Evolutionary conservation across 2,329 filamentous ascomycete species (phyloP).

Genomic region (Monosporascus cannonballus): DNA sequence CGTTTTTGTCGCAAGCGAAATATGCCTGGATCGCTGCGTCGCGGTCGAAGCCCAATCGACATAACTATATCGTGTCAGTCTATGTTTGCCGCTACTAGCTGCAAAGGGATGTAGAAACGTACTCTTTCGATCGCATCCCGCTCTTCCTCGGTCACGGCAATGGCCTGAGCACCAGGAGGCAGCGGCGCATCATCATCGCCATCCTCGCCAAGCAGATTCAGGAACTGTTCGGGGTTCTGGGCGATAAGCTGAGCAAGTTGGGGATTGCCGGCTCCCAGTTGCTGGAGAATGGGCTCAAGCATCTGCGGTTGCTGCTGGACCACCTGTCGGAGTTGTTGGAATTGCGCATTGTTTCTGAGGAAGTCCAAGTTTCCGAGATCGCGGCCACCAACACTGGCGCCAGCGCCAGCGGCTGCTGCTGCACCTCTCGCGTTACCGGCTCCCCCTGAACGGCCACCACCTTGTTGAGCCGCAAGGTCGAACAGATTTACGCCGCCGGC

Average conservation of each 20-base stretch:
- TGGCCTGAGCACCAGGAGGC: conserved; percentile 82
- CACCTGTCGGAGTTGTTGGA: conserved; percentile 94
- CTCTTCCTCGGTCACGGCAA: conserved; percentile 92
- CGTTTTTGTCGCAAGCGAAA: conserved; percentile 99
- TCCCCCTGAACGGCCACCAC: conserved; percentile 36
- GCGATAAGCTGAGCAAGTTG: conserved; percentile 89
- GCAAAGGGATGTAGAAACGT: conserved; percentile 30
- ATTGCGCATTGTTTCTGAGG: conserved; percentile 89
- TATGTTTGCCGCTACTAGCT: conserved; percentile 1
- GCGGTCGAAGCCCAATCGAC: conserved; percentile 85
- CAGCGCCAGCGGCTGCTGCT: conserved; percentile 36
- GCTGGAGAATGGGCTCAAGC: conserved; percentile 96
- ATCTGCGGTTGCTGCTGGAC: conserved; percentile 97
- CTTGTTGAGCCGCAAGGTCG: conserved; percentile 80
- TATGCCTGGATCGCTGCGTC: conserved; percentile 96
- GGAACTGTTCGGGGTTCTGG: conserved; percentile 86
- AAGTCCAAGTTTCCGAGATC: conserved; percentile 79
- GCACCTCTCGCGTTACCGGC: conserved; percentile 35
- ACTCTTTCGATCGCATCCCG: conserved; percentile 94
- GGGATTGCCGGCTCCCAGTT: conserved; percentile 91
- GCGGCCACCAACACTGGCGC: conserved; percentile 36
- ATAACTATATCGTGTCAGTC: conserved; percentile 53
- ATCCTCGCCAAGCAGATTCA: conserved; percentile 84
- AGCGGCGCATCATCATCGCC: conserved; percentile 76
- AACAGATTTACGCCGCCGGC: conserved; percentile 76